Evolutionary conservation across 2,329 filamentous ascomycete species (phyloP).

Genomic region (Pseudocercospora fuligena): DNA sequence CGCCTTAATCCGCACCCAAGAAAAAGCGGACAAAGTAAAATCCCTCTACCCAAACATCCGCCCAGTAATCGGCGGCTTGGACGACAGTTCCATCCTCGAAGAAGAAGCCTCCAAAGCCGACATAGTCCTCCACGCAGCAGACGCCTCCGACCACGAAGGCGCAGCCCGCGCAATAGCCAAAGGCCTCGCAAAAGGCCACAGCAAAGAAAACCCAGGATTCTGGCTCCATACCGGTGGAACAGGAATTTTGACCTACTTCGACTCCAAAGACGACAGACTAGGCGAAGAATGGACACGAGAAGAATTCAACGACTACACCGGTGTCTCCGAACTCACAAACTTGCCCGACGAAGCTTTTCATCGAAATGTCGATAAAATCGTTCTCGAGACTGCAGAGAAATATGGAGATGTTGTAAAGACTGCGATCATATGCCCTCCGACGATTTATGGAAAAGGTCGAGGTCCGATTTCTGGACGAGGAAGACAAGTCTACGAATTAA

Average conservation of each 20-base stretch:
- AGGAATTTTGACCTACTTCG: slow-evolving; percentile 60
- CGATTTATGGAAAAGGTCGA: slow-evolving; percentile 50
- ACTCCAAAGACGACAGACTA: slow-evolving; percentile 51
- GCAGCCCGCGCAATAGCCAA: slow-evolving; percentile 57
- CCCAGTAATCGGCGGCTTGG: slow-evolving; percentile 58
- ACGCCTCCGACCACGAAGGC: slow-evolving; percentile 53
- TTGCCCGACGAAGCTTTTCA: slow-evolving; percentile 65
- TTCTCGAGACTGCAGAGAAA: slow-evolving; percentile 56
- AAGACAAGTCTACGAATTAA: slow-evolving; percentile 63
- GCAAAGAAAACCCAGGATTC: slow-evolving; percentile 41
- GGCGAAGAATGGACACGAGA: slow-evolving; percentile 48
- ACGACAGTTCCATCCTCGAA: slow-evolving; percentile 51
- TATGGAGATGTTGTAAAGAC: slow-evolving; percentile 60
- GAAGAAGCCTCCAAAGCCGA: slow-evolving; percentile 56
- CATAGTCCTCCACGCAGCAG: slow-evolving; percentile 56
- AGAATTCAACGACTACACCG: slow-evolving; percentile 64
- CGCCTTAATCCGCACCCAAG: slow-evolving; percentile 55
- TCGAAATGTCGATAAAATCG: slow-evolving; percentile 71
- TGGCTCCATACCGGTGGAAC: slow-evolving; percentile 62
- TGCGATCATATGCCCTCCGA: slow-evolving; percentile 69
- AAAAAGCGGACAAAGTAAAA: slow-evolving; percentile 52
- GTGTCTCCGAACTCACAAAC: slow-evolving; percentile 56
- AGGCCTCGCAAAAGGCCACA: slow-evolving; percentile 56
- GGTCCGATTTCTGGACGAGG: slow-evolving; percentile 61
- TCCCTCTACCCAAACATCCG: slow-evolving; percentile 44